Evolutionary conservation across 2,329 filamentous ascomycete species (phyloP).

Genomic region (Pezicula neosporulosa): DNA sequence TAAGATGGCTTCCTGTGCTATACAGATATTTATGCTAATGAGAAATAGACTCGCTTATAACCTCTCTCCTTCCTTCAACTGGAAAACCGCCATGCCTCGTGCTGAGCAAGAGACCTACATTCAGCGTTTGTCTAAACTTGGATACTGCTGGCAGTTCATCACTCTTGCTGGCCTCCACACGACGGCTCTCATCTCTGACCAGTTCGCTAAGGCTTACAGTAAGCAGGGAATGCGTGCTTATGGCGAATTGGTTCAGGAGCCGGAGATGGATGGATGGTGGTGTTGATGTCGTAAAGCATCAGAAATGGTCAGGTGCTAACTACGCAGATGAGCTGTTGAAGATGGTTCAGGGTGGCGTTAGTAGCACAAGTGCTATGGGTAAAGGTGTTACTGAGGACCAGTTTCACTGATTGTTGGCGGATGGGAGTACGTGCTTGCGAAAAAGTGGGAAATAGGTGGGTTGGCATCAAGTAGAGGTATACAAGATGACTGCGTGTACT

Average conservation of each 20-base stretch:
- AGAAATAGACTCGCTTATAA: constrained; percentile 82
- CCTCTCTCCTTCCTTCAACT: constrained; percentile 98
- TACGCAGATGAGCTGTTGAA: constrained; percentile 94
- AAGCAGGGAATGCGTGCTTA: constrained; percentile 91
- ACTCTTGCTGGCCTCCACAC: constrained; percentile 97
- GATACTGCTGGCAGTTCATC: constrained; percentile 99
- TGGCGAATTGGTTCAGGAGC: constrained; percentile 95
- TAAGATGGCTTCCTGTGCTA: constrained; percentile 37
- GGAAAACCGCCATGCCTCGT: constrained; percentile 93
- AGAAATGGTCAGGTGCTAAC: constrained; percentile 96
- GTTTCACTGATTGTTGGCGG: constrained; percentile 55
- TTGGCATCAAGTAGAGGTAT: too few relatives aligned
- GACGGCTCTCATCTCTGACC: constrained; percentile 86
- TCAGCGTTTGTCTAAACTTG: constrained; percentile 75
- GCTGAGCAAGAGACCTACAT: constrained; percentile 98
- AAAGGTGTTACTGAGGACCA: constrained; percentile 98
- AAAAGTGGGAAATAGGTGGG: too few relatives aligned
- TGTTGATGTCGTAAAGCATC: constrained; percentile 95
- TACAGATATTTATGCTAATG: constrained; percentile 3
- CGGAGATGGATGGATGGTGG: constrained; percentile 90
- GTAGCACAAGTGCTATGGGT: constrained; percentile 92
- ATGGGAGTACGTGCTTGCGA: too few relatives aligned
- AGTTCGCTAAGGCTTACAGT: constrained; percentile 80
- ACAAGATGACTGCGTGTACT: too few relatives aligned
- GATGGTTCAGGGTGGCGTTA: constrained; percentile 94